Percentiles rank a stretch among this genome's conserved stretches.
Conservation (phyloP, 129 eudicot genomes). For the Calendula officinalis region DNA sequence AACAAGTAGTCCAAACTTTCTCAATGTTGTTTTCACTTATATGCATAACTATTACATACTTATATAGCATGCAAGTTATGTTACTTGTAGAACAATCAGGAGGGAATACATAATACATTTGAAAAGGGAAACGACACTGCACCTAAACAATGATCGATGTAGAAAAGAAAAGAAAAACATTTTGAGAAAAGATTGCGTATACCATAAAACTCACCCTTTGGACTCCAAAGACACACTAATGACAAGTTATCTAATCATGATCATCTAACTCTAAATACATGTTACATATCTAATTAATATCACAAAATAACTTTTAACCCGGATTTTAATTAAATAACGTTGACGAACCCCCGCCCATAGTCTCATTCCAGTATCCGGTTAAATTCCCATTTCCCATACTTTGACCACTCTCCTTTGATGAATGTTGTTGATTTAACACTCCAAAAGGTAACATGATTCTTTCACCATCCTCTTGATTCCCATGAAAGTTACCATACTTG, state of each 20-base stretch:
- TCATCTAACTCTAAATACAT: constrained; percentile 24
- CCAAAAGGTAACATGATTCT: constrained; percentile 46
- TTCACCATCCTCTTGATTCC: constrained; percentile 22
- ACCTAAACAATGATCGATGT: constrained; percentile 16
- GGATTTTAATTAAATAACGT: constrained; percentile 26
- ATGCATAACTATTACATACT: too few species aligned
- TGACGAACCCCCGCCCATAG: constrained; percentile 44
- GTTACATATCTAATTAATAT: constrained; percentile 13
- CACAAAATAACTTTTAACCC: background rate
- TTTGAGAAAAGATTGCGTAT: constrained; percentile 14
- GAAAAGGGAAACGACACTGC: background rate
- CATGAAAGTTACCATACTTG: constrained; percentile 27
- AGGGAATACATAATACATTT: too few species aligned
- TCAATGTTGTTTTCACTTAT: too few species aligned
- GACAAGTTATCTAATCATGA: constrained; percentile 21
- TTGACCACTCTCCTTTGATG: constrained; percentile 28
- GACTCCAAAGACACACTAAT: constrained; percentile 22
- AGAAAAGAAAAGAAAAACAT: constrained; percentile 7
- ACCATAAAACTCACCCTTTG: constrained; percentile 14
- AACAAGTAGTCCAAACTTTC: too few species aligned
- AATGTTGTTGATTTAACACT: constrained; percentile 35
- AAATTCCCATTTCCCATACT: constrained; percentile 34
- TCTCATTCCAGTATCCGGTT: constrained; percentile 37
- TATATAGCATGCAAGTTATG: too few species aligned
- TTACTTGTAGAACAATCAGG: too few species aligned